Base-by-base conservation (phyloP, 2,329 filamentous ascomycete genomes). In the Exutisphaerella laricina region DNA sequence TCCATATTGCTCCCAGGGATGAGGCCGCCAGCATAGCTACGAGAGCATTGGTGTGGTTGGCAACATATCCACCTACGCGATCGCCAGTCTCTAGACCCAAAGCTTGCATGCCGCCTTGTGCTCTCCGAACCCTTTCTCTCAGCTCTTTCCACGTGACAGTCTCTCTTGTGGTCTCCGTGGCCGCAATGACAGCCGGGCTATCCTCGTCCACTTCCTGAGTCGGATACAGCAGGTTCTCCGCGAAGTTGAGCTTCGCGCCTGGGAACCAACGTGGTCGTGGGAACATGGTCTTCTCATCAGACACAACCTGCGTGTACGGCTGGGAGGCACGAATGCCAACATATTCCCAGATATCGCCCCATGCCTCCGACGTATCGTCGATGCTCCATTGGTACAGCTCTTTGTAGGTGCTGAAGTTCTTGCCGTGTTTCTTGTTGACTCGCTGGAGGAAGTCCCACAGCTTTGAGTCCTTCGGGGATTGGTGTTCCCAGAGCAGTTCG, bases 201-300 rank as follows among this genome's bases (percentile, higher is more conserved):
- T 79, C 66, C 38, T 82, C 76, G 50, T 83, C 69, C 5, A 80
- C 65, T 10, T 68, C 70, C 37, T 72, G 72, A 2, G 70, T 65
- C 3, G 90, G 90, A 63, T 83, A 96, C 3, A 98, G 79, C 41
- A 97, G 73, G 63, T 98, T 98, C 69, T 97, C 87, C 18, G 90
- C 89, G 62, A 96, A 97, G 66, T 97, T 98, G 52, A 97, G 73
- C 45, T 73, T 80, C 10, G 85, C 78, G 7, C 82, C 83, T 43
- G 79, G 65, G 64, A 96, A 97, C 72, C 95, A 97, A 46, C 81
- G 71, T 5, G 90, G 89, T 17, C 88, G 81, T 17, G 90, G 90
- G 58, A 88, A 97, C 75, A 97, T 85, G 34, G 78, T 72, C 4
- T 80, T 75, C 41, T 78, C 66, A 29, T 75, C 62, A 17, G 84